Base-by-base conservation (phyloP, 2,329 filamentous ascomycete species). In the Stemphylium vesicarium region DNA sequence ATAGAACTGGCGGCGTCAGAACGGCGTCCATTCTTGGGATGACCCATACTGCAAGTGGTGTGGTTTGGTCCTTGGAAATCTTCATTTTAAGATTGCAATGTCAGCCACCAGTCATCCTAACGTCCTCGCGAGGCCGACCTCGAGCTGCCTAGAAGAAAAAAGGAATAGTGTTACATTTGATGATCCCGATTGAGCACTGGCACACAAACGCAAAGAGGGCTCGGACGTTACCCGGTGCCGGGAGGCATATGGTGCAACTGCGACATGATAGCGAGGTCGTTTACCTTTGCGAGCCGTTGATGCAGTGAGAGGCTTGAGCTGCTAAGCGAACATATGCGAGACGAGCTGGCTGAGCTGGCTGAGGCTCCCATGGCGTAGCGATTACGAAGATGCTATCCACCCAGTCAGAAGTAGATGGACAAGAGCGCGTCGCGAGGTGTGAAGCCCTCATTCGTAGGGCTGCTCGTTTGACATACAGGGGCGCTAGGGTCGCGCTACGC, bases 41-140 rank as follows among this genome's bases (percentile, higher is more conserved):
- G 38, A 52, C 43, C 64, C 63, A 62, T 63, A 37, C 64, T 64
- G 44, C 43, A 56, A 61, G 38, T 46, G 60, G 68, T 53, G 62
- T 66, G 58, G 62, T 48, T 13, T 41, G 47, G 52, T 57, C 49
- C 57, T 43, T 36, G 42, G 57, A 39, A 54, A 55, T 26, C 41
- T 50, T 46, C 43, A 48, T 47, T 31, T 53, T 60, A 71, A 72
- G 62, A 74, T 74, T 75, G 58, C 64, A 53, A 56, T 37, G 57
- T 60, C 61, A 64, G 68, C 66, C 62, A 62, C 53, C 60, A 57
- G 53, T 57, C 61, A 36, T 39, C 32, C 22, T 18, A 52, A 37
- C 53, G 40, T 41, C 16, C 32, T 41, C 37, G 39, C 42, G 49
- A 56, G 46, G 36, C 57, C 59, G 49, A 45, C 56, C 57, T 42